These are phyloP conservation scores for Sequoia sempervirens DNA, from an alignment of 75 land plant species.

Conservation along the genomic window DNA sequence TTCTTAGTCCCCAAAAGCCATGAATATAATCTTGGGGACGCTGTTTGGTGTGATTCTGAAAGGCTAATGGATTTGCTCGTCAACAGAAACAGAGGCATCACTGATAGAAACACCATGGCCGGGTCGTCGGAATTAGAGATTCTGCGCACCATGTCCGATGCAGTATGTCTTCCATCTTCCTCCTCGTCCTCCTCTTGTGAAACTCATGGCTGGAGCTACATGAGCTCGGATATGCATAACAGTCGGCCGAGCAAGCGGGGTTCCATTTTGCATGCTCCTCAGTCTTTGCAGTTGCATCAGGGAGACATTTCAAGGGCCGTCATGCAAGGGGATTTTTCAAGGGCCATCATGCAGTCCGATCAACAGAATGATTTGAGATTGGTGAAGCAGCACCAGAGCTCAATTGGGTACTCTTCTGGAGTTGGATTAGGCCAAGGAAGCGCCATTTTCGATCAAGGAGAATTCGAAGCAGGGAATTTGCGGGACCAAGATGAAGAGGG, in stretches of 20 bases:
- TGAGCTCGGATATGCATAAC: background rate
- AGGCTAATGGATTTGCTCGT: background rate
- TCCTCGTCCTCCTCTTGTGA: background rate
- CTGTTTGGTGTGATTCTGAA: background rate
- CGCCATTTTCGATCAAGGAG: background rate
- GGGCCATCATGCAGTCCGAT: no score
- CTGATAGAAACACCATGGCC: background rate
- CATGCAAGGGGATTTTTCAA: no score
- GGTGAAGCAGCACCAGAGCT: no score
- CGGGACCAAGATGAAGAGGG: conserved; percentile 26
- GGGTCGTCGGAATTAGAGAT: background rate
- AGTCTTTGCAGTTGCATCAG: no score
- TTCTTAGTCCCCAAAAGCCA: background rate
- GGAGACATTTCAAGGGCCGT: no score
- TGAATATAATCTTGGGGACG: background rate
- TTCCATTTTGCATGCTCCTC: no score
- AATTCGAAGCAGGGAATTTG: background rate
- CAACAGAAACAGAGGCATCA: background rate
- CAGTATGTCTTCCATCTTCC: background rate
- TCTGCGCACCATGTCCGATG: background rate
- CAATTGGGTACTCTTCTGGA: no score
- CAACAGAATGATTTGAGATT: no score
- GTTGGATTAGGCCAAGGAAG: background rate
- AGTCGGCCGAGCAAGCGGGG: no score
- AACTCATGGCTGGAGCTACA: no score